Conservation (phyloP, 2,329 filamentous ascomycete species). For the Metarhizium anisopliae region DNA sequence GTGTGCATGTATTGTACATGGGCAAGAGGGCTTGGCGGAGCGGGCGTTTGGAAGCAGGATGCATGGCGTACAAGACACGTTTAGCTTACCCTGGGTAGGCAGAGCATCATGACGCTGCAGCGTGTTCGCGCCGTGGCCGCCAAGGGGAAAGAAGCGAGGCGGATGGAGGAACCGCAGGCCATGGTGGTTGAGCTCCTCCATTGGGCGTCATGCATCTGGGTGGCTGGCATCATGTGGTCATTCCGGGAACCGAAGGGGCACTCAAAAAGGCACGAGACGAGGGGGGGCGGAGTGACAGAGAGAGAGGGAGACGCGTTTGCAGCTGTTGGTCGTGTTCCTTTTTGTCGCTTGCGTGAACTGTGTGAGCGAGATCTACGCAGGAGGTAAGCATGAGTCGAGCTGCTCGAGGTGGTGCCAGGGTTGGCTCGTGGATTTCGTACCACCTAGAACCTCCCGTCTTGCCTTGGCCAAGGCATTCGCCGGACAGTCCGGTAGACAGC, state of each 20-base stretch:
- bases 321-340: not conserved
- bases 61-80: too few relatives aligned
- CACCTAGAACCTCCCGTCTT: not conserved
- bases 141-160: not conserved
- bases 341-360: not conserved
- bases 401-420: not conserved
- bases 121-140: not conserved
- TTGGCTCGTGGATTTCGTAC: not conserved
- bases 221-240: slow-evolving; percentile 3
- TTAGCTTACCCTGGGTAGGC: too few relatives aligned
- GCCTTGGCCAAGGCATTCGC: not conserved
- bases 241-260: not conserved
- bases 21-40: too few relatives aligned
- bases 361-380: not conserved
- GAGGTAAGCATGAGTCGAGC: not conserved
- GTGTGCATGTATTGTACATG: too few relatives aligned
- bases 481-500: not conserved
- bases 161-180: not conserved
- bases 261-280: not conserved
- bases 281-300: not conserved
- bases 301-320: not conserved
- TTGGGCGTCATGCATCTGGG: not conserved
- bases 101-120: not conserved
- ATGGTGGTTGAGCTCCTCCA: not conserved
- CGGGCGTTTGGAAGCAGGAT: too few relatives aligned